Conservation (phyloP, 371 early-diverging fungal genomes). For the Nosema muscidifuracis region DNA sequence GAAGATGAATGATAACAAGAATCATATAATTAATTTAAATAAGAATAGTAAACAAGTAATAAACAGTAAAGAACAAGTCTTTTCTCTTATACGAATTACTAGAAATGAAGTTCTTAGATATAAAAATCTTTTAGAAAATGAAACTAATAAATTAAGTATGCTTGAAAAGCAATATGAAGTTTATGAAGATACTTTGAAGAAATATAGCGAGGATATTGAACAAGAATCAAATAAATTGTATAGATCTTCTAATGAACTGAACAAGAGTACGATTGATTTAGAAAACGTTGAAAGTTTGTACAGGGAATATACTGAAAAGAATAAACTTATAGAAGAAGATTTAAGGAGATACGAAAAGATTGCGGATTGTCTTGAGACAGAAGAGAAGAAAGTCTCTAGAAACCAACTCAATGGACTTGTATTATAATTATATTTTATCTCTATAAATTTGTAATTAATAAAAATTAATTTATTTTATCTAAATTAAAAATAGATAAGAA, state of each 20-base stretch:
- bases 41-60: slow-evolving; percentile 22
- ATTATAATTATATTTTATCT: not conserved
- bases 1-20: slow-evolving; percentile 14
- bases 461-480: no score
- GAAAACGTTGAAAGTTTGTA: slow-evolving; percentile 19
- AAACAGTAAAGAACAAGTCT: not conserved
- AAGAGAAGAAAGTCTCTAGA: slow-evolving; percentile 6
- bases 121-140: slow-evolving; percentile 28
- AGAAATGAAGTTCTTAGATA: slow-evolving; percentile 33
- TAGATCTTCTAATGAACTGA: not conserved
- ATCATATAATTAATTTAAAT: slow-evolving; percentile 29
- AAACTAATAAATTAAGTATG: slow-evolving; percentile 18
- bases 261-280: slow-evolving; percentile 10
- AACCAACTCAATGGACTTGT: not conserved
- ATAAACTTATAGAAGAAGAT: slow-evolving; percentile 13
- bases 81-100: slow-evolving; percentile 22
- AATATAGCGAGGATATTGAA: slow-evolving; percentile 28
- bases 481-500: no score
- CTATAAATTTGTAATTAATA: no score
- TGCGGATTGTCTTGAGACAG: slow-evolving; percentile 1
- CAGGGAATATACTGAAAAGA: slow-evolving; percentile 17
- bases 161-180: slow-evolving; percentile 36
- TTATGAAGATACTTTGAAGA: slow-evolving; percentile 34
- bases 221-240: slow-evolving; percentile 4
- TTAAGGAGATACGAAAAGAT: slow-evolving; percentile 12